Conservation (phyloP, 2,329 filamentous ascomycete species). For the Grosmannia clavigera region DNA sequence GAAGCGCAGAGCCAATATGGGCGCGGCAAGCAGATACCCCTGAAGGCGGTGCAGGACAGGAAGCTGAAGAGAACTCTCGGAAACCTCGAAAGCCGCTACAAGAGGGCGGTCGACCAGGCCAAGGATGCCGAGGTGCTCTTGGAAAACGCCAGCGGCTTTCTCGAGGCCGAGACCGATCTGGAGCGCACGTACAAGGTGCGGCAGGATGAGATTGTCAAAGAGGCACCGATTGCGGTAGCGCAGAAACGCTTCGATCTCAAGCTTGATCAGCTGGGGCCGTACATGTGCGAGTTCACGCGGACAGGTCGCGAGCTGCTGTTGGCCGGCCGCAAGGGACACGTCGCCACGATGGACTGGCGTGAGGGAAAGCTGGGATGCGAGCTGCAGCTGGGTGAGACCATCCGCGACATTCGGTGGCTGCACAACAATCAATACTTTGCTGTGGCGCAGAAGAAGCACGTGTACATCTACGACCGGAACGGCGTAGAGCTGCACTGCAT, state of each 20-base stretch:
- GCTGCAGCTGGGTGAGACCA: conserved; percentile 71
- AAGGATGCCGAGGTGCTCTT: conserved; percentile 93
- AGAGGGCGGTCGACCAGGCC: conserved; percentile 67
- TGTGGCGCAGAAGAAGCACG: conserved; percentile 89
- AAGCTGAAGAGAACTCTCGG: conserved; percentile 76
- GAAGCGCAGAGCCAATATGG: conserved; percentile 70
- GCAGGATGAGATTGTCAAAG: conserved; percentile 69
- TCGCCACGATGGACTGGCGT: conserved; percentile 94
- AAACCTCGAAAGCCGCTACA: conserved; percentile 68
- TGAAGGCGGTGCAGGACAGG: conserved; percentile 70
- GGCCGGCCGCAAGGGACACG: conserved; percentile 82
- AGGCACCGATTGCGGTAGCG: conserved; percentile 69
- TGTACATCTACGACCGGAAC: conserved; percentile 88
- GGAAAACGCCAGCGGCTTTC: conserved; percentile 73
- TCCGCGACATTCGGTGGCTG: conserved; percentile 81
- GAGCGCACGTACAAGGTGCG: conserved; percentile 88
- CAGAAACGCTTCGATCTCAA: conserved; percentile 90
- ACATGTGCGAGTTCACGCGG: conserved; percentile 75
- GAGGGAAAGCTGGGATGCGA: conserved; percentile 86
- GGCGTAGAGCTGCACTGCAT: conserved; percentile 90
- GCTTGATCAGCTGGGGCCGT: conserved; percentile 72
- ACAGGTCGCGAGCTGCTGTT: conserved; percentile 80
- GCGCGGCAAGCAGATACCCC: conserved; percentile 56
- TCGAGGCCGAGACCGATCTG: conserved; percentile 78
- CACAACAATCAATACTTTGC: conserved; percentile 94